Evolutionary conservation across 805 yeast genomes (phyloP), one percentile per base, ranked within the genome.

Genomic region (Torulaspora gathmanii): DNA sequence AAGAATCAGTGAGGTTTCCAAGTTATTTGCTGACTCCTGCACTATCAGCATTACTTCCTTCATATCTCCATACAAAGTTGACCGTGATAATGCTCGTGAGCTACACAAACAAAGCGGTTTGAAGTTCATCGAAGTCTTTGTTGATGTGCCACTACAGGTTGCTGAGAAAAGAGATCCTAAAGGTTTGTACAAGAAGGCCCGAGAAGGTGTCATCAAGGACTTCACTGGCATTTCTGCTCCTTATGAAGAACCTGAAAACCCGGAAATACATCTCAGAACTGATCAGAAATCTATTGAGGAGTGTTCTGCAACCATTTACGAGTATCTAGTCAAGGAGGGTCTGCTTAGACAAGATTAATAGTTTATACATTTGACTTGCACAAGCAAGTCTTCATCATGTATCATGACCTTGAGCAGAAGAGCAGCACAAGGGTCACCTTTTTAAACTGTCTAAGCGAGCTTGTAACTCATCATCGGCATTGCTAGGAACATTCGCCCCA

Each of bases 131-230:
- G 98, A 90, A 71, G 95, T 91, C 7, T 89, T 71, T 55, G 91
- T 90, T 29, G 96, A 90, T 65, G 97, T 89, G 36, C 97, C 98
- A 28, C 74, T 91, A 41, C 89, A 83, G 60, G 88, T 91, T 51
- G 98, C 97, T 40, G 98, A 91, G 73, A 78, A 87, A 68, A 86
- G 98, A 71, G 98, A 91, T 68, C 98, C 98, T 52, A 91, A 91
- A 73, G 98, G 98, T 10, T 73, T 91, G 55, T 91, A 91, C 74
- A 89, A 89, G 70, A 91, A 91, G 76, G 98, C 98, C 13, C 81
- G 97, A 67, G 93, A 89, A 61, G 98, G 98, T 28, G 71, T 84
- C 50, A 90, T 90, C 66, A 86, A 86, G 69, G 95, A 90, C 63
- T 90, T 90, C 71, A 90, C 98, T 12, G 98, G 98, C 46, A 84